These are phyloP conservation scores for Lipomyces orientalis DNA, from an alignment of 805 yeast species.

Conservation along the genomic window DNA sequence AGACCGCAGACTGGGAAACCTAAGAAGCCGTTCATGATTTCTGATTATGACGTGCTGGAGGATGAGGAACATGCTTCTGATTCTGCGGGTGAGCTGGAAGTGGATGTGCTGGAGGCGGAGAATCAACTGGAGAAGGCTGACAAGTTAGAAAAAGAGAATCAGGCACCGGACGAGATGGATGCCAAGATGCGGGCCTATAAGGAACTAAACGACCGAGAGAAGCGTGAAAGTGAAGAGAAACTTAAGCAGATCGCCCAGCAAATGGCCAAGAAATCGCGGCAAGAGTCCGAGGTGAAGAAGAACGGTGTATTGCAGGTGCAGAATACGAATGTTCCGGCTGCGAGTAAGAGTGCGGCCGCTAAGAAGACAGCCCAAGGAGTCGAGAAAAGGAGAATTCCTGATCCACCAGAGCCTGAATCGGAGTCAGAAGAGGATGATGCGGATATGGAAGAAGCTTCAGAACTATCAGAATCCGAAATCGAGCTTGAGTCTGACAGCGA, in stretches of 20 bases:
- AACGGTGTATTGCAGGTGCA: neutral
- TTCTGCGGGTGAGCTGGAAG: neutral
- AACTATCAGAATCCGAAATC: conserved; percentile 15
- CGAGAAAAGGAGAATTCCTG: neutral
- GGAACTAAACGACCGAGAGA: conserved; percentile 31
- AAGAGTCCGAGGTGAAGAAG: conserved; percentile 9
- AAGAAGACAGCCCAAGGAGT: neutral
- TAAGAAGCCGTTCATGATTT: conserved; percentile 15
- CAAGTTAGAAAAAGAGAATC: conserved; percentile 18
- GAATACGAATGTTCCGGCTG: conserved; percentile 1
- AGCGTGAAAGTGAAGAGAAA: conserved; percentile 23
- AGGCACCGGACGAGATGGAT: conserved; percentile 26
- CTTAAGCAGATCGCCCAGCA: conserved; percentile 12
- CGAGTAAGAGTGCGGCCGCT: neutral
- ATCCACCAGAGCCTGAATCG: conserved; percentile 9
- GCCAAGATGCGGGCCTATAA: conserved; percentile 18
- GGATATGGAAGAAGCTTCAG: conserved; percentile 12
- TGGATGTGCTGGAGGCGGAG: conserved; percentile 5
- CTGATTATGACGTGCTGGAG: conserved; percentile 27
- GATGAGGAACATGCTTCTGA: conserved; percentile 18
- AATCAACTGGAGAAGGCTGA: conserved; percentile 10
- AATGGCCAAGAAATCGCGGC: conserved; percentile 3
- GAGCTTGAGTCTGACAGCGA: conserved; percentile 21
- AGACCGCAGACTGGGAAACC: neutral
- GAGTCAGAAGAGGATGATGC: conserved; percentile 23